Percentiles rank a stretch among this genome's conserved stretches.
phyloP scores from a whole-genome alignment of 176 grass and related monocot species.

The Pontederia paniculata region DNA sequence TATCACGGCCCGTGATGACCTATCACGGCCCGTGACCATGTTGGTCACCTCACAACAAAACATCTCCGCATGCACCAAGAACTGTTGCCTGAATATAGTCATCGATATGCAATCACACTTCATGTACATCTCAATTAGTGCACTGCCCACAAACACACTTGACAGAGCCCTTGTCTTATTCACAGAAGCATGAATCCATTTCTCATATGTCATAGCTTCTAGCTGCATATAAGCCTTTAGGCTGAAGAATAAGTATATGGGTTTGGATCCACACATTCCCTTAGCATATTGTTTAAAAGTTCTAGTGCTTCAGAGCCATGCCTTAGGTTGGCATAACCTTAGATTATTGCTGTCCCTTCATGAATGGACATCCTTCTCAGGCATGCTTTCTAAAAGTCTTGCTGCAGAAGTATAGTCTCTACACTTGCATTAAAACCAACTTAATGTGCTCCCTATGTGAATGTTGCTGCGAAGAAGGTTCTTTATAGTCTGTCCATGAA shows the following conservation, averaged over 20 bases:
- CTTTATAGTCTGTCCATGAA: slow-evolving; percentile 88
- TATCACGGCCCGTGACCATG: no score
- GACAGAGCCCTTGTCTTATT: slow-evolving; percentile 45
- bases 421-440: slow-evolving; percentile 89
- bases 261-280: slow-evolving; percentile 73
- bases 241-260: slow-evolving; percentile 80
- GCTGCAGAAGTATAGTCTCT: slow-evolving; percentile 48
- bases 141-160: slow-evolving; percentile 82
- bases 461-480: slow-evolving; percentile 43
- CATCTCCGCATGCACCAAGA: slow-evolving; percentile 34
- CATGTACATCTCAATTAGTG: slow-evolving; percentile 96
- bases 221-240: slow-evolving; percentile 73
- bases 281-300: slow-evolving; percentile 76
- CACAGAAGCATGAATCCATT: slow-evolving; percentile 64
- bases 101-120: slow-evolving; percentile 60
- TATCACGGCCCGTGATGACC: no score
- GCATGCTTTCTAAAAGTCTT: slow-evolving; percentile 72
- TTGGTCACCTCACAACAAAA: no score
- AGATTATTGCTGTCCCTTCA: slow-evolving; percentile 94
- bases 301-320: slow-evolving; percentile 61
- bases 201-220: slow-evolving; percentile 48
- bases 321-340: slow-evolving; percentile 49
- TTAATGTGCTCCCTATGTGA: slow-evolving; percentile 68
- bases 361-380: slow-evolving; percentile 59
- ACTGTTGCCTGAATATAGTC: slow-evolving; percentile 45